These are phyloP conservation scores for Xanthoparmelia taractica DNA, from an alignment of 495 filamentous ascomycete genomes.

Conservation along the genomic window DNA sequence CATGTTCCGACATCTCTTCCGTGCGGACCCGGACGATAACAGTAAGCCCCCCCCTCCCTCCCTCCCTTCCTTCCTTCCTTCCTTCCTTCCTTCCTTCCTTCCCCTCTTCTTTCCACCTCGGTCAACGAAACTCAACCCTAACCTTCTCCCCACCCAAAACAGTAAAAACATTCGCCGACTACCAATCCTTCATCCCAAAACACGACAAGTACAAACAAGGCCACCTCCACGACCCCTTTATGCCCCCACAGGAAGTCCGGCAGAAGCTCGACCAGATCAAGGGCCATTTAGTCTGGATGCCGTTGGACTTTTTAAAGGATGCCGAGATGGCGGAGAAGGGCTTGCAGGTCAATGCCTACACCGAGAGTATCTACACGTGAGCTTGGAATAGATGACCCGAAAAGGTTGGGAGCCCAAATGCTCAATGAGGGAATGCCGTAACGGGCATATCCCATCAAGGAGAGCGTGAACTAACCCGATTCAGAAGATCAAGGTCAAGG, in stretches of 20 bases:
- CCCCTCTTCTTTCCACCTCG: not conserved
- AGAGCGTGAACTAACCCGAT: no score
- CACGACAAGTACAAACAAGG: slow-evolving; percentile 64
- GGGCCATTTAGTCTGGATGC: slow-evolving; percentile 95
- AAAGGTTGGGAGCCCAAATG: no score
- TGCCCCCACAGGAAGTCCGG: slow-evolving; percentile 60
- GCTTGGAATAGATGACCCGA: no score
- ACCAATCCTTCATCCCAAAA: slow-evolving; percentile 63
- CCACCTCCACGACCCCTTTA: slow-evolving; percentile 73
- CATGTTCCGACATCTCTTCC: slow-evolving; percentile 82
- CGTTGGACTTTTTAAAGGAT: slow-evolving; percentile 74
- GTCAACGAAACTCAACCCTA: not conserved
- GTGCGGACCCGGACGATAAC: slow-evolving; percentile 83
- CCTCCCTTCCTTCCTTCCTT: not conserved
- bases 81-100: no score
- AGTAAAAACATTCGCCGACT: slow-evolving; percentile 84
- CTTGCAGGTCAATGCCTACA: slow-evolving; percentile 62
- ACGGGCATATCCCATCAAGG: no score
- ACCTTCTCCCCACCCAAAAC: not conserved
- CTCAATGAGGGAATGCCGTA: no score
- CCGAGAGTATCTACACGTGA: slow-evolving; percentile 56
- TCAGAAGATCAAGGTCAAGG: no score
- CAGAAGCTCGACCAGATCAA: slow-evolving; percentile 68
- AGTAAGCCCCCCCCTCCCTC: slow-evolving; percentile 43
- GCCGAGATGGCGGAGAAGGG: slow-evolving; percentile 89